Conservation (phyloP, 2,329 filamentous ascomycete genomes). For the Apiospora koreana region DNA sequence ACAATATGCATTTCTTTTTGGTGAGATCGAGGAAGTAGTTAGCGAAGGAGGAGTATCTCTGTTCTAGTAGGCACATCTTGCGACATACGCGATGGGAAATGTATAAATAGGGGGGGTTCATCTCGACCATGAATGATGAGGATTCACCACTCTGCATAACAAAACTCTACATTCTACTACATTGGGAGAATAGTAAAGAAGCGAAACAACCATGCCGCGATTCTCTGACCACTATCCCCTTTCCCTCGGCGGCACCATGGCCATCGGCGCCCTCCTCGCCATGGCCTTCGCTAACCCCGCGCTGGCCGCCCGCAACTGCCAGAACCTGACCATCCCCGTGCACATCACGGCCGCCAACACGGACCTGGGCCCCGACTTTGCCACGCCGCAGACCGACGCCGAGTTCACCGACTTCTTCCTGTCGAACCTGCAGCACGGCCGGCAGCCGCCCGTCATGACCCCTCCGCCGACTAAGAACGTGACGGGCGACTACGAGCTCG, state of each 20-base stretch:
- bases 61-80: not conserved
- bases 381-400: slow-evolving; percentile 51
- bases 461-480: slow-evolving; percentile 39
- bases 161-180: not conserved
- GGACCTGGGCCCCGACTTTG: slow-evolving; percentile 45
- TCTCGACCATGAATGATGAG: not conserved
- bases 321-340: slow-evolving; percentile 57
- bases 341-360: slow-evolving; percentile 54
- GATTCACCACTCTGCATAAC: not conserved
- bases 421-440: slow-evolving; percentile 14
- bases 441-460: not conserved
- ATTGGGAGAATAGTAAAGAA: not conserved
- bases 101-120: not conserved
- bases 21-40: not conserved
- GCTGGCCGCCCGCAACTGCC: slow-evolving; percentile 40
- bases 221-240: not conserved
- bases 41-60: not conserved
- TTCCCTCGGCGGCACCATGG: not conserved
- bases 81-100: not conserved
- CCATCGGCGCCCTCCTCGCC: slow-evolving; percentile 11
- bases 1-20: not conserved
- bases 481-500: slow-evolving; percentile 55
- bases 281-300: slow-evolving; percentile 15
- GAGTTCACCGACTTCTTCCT: slow-evolving; percentile 59
- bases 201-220: not conserved